Conservation (phyloP, 768 basidiomycete species). For the Naematelia aurantialba region DNA sequence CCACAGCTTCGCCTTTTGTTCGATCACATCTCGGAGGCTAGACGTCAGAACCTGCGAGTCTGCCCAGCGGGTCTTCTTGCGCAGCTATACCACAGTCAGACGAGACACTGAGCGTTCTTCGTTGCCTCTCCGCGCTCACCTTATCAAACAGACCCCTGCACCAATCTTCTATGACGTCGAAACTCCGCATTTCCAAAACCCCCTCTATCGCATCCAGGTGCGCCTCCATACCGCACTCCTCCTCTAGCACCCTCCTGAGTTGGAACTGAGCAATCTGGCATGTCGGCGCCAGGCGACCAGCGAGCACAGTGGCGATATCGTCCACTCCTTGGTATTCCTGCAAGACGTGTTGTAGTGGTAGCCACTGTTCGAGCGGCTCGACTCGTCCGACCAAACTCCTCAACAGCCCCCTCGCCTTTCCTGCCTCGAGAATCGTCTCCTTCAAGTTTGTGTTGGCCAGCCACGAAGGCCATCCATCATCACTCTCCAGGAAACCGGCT, state of each 20-base stretch:
- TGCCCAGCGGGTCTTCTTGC: slow-evolving; percentile 20
- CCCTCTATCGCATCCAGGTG: slow-evolving; percentile 46
- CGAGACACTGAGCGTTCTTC: not conserved
- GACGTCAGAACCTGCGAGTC: slow-evolving; percentile 36
- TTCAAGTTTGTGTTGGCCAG: slow-evolving; percentile 12
- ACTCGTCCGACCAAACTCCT: slow-evolving; percentile 10
- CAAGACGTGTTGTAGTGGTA: slow-evolving; percentile 8
- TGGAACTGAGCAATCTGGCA: slow-evolving; percentile 27
- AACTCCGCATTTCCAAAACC: slow-evolving; percentile 18
- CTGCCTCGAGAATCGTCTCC: slow-evolving; percentile 30
- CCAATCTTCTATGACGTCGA: slow-evolving; percentile 34
- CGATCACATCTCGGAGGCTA: slow-evolving; percentile 26
- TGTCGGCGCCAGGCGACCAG: slow-evolving; percentile 15
- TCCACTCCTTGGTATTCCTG: not conserved
- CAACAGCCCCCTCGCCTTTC: slow-evolving; percentile 38
- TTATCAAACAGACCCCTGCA: slow-evolving; percentile 21
- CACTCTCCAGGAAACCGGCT: slow-evolving; percentile 20
- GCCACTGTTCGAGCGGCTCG: slow-evolving; percentile 7
- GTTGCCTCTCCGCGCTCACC: too few species aligned
- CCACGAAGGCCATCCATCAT: slow-evolving; percentile 36
- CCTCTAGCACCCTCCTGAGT: slow-evolving; percentile 29
- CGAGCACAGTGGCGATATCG: slow-evolving; percentile 9
- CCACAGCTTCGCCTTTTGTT: slow-evolving; percentile 13
- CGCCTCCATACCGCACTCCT: slow-evolving; percentile 38
- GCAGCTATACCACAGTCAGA: slow-evolving; percentile 11